These are phyloP conservation scores for Ophiostoma sp. DNA, from an alignment of 2,329 filamentous ascomycete species.

Conservation along the genomic window DNA sequence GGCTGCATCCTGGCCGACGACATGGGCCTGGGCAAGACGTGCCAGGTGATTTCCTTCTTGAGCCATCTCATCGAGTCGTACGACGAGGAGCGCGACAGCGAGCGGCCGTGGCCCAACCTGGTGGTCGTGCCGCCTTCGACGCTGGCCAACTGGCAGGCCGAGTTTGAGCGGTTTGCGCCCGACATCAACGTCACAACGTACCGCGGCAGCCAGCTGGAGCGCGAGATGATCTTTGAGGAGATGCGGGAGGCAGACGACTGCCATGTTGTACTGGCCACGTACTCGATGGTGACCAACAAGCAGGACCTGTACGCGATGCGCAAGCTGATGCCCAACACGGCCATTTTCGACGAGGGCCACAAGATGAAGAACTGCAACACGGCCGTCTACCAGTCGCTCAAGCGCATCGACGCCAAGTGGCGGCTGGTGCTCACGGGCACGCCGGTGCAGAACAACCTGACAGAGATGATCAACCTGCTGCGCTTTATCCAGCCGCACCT, in stretches of 20 bases:
- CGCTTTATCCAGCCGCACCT: conserved; percentile 89
- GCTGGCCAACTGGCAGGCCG: conserved; percentile 89
- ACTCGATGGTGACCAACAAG: conserved; percentile 51
- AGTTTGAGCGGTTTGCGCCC: conserved; percentile 84
- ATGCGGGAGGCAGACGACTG: conserved; percentile 61
- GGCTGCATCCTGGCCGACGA: conserved; percentile 94
- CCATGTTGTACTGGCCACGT: conserved; percentile 56
- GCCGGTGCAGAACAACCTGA: conserved; percentile 88
- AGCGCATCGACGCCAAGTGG: conserved; percentile 73
- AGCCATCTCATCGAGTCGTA: conserved; percentile 71
- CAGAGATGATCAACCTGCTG: conserved; percentile 83
- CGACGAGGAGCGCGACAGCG: conserved; percentile 24
- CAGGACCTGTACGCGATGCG: conserved; percentile 49
- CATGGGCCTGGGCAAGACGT: conserved; percentile 96
- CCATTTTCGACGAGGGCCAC: conserved; percentile 91
- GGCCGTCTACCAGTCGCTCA: conserved; percentile 71
- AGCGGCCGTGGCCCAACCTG: conserved; percentile 63
- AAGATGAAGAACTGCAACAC: conserved; percentile 85
- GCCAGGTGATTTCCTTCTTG: conserved; percentile 89
- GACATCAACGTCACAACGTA: conserved; percentile 67
- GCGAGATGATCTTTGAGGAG: conserved; percentile 61
- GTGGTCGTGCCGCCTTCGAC: conserved; percentile 91
- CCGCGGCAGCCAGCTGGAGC: conserved; percentile 60
- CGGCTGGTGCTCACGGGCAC: conserved; percentile 84
- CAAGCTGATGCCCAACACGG: conserved; percentile 46